phyloP scores from a whole-genome alignment of 164 flowering plant species.

The Aristolochia californica region DNA sequence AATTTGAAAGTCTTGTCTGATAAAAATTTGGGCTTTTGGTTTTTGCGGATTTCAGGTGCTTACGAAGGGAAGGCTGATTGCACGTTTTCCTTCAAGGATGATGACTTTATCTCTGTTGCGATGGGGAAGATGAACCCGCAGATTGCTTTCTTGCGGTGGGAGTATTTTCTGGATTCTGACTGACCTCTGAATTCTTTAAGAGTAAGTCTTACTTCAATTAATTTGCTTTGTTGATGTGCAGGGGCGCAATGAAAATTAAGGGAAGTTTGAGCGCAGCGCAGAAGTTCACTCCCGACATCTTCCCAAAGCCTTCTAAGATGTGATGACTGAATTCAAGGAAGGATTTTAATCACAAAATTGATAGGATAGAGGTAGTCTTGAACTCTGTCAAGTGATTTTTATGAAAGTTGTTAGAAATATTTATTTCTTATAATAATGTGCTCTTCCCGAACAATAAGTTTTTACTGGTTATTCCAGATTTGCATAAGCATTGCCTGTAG shows the following conservation, averaged over 20 bases:
- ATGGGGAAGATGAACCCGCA: slow-evolving; percentile 93
- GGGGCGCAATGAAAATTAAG: slow-evolving; percentile 89
- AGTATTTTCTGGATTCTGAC: not conserved
- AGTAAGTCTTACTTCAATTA: not conserved
- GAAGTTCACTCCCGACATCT: slow-evolving; percentile 93
- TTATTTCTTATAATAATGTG: too few relatives aligned
- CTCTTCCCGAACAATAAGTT: too few relatives aligned
- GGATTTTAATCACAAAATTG: too few relatives aligned
- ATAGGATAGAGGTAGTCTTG: too few relatives aligned
- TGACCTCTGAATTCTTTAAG: not conserved
- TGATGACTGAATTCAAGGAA: slow-evolving; percentile 19
- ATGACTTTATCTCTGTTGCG: slow-evolving; percentile 78
- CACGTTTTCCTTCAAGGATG: slow-evolving; percentile 84
- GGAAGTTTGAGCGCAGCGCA: slow-evolving; percentile 94
- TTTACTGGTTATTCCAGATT: too few relatives aligned
- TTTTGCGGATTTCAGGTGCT: slow-evolving; percentile 33
- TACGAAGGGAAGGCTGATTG: slow-evolving; percentile 94
- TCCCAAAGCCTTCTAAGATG: slow-evolving; percentile 95
- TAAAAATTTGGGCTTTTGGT: not conserved
- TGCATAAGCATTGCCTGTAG: too few relatives aligned
- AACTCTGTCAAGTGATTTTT: too few relatives aligned
- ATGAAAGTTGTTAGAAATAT: too few relatives aligned
- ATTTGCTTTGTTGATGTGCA: slow-evolving; percentile 15
- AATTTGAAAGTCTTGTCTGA: too few relatives aligned
- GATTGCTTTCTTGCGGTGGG: slow-evolving; percentile 91